Conservation (phyloP, 768 basidiomycete species). For the Sarcodon sp. region DNA sequence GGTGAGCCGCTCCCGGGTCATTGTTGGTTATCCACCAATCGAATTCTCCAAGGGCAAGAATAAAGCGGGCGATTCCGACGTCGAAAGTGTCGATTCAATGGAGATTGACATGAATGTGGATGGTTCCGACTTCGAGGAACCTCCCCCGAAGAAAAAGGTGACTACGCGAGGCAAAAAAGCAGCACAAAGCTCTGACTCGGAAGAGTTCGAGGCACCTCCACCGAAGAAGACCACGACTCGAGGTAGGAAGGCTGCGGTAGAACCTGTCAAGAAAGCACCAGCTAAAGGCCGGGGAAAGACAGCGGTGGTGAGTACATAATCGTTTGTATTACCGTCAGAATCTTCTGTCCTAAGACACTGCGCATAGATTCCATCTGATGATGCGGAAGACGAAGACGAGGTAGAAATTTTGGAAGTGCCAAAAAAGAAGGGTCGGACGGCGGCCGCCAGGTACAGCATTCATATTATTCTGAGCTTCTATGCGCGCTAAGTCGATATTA, state of each 20-base stretch:
- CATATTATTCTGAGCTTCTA: neutral
- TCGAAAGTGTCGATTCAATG: conserved; percentile 50
- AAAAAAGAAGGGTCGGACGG: conserved; percentile 52
- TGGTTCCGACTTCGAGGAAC: conserved; percentile 42
- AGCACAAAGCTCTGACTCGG: neutral
- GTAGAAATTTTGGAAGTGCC: conserved; percentile 39
- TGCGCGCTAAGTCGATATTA: neutral
- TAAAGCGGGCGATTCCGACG: conserved; percentile 40
- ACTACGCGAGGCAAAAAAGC: conserved; percentile 28
- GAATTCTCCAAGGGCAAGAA: conserved; percentile 22
- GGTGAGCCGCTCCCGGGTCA: neutral
- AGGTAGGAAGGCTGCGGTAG: conserved; percentile 18
- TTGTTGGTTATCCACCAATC: neutral
- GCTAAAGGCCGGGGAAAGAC: conserved; percentile 44
- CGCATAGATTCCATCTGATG: conserved; percentile 24
- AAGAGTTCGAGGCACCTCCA: conserved; percentile 9
- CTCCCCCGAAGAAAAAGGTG: conserved; percentile 32
- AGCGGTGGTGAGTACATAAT: conserved; percentile 14
- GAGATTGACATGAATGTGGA: conserved; percentile 43
- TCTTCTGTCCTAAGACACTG: neutral
- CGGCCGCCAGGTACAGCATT: conserved; percentile 42
- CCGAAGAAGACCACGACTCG: conserved; percentile 15
- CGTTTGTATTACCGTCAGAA: too few relatives aligned
- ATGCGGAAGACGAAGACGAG: conserved; percentile 44
- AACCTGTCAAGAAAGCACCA: conserved; percentile 22